Conservation (phyloP, 139 green algal genomes). For the Pycnococcus provasolii region DNA sequence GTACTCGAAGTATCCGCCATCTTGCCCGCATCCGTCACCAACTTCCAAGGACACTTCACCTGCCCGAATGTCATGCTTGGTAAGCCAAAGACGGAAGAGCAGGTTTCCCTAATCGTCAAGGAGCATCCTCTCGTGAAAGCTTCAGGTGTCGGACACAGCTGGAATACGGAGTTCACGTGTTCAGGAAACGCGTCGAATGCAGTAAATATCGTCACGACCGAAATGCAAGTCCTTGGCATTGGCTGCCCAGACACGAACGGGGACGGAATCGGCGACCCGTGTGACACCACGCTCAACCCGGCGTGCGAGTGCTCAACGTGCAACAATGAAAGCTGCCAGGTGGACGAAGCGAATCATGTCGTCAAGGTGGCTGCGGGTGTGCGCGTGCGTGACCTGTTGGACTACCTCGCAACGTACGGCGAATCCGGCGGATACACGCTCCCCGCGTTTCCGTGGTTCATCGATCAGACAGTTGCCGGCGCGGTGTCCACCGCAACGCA, state of each 20-base stretch:
- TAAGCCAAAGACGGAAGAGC: conserved; percentile 30
- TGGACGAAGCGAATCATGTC: conserved; percentile 47
- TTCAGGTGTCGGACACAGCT: conserved; percentile 45
- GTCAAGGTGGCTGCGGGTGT: conserved; percentile 63
- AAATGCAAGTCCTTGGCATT: conserved; percentile 18
- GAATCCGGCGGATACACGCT: conserved; percentile 22
- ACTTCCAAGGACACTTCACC: conserved; percentile 53
- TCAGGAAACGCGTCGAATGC: neutral
- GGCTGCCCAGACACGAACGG: neutral
- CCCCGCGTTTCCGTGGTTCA: conserved; percentile 31
- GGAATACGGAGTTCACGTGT: conserved; percentile 3
- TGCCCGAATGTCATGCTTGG: conserved; percentile 48
- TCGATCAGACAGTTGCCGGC: conserved; percentile 28
- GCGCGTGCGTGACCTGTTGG: conserved; percentile 49
- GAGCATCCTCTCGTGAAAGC: conserved; percentile 12
- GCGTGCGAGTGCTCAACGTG: neutral
- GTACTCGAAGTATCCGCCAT: neutral
- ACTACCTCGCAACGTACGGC: conserved; percentile 67
- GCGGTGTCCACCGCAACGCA: conserved; percentile 25
- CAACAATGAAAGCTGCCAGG: conserved; percentile 23
- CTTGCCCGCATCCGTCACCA: conserved; percentile 29
- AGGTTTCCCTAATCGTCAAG: conserved; percentile 37
- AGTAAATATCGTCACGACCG: conserved; percentile 53
- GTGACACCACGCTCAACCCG: neutral
- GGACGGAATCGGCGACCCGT: neutral